Base-by-base conservation (phyloP, 2,329 filamentous ascomycete genomes). In the Claviceps sp. region DNA sequence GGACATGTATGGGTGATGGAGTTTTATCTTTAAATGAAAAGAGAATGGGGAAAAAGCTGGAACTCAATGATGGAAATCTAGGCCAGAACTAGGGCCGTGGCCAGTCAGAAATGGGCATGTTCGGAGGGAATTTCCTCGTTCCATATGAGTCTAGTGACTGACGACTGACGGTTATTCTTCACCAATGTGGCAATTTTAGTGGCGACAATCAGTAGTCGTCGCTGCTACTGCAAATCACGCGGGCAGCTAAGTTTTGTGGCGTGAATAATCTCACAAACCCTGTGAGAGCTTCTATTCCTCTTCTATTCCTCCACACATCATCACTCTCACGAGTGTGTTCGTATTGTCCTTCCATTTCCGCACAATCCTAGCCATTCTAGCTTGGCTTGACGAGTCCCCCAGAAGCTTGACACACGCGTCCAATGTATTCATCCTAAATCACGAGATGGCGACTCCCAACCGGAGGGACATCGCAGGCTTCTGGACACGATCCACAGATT, bases 1-100 rank as follows among this genome's bases (percentile, higher is more conserved):
- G 83, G 71, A 73, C 50, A 61, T 63, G 52, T 64, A 65, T 54
- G 60, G 61, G 41, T 49, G 48, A 49, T 5, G 22, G 22, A 24
- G 13, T 26, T 34, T 11, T 34, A 3, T 34, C 9, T 34, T 34
- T 34, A 9, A 34, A 34, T 34, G 30, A 11, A 34, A 34, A 11
- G 9, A 4, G 9, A 34, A 34, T 34, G 3, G 30, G 4, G 9
- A 11, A 34, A 9, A 34, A 34, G 9, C 9, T 34, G 30, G 30
- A 34, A 34, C 30, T 4, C 4, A 34, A 11, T 11, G 30, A 34
- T 34, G 30, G 4, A 34, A 11, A 11, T 34, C 30, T 34, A 34
- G 30, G 3, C 3, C 30, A 11, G 30, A 34, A 34, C 0, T 34
- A 34, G 30, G 30, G 30, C 9, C n/a, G 20, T 18, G 9, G 5